phyloP scores from a whole-genome alignment of 2,329 filamentous ascomycete species.

The Trichophyton schoenleinii region DNA sequence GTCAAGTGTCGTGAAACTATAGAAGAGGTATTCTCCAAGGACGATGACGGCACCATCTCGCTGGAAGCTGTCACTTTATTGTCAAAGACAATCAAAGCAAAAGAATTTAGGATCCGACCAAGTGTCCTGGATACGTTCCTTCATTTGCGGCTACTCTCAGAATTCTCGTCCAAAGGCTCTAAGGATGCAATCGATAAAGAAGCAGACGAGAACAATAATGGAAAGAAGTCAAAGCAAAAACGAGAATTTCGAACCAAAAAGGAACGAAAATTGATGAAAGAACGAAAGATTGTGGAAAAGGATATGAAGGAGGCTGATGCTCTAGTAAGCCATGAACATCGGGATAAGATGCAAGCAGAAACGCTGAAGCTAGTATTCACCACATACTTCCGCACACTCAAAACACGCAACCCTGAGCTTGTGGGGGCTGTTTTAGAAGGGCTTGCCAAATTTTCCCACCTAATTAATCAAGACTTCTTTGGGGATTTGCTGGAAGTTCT shows the following conservation, averaged over 20 bases:
- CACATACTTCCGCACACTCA: slow-evolving; percentile 87
- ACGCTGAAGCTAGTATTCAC: slow-evolving; percentile 93
- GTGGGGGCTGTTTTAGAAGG: slow-evolving; percentile 98
- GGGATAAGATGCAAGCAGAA: slow-evolving; percentile 87
- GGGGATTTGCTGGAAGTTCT: slow-evolving; percentile 88
- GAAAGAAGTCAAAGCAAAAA: slow-evolving; percentile 58
- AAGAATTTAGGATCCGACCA: slow-evolving; percentile 71
- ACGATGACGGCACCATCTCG: slow-evolving; percentile 80
- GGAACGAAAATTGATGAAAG: slow-evolving; percentile 67
- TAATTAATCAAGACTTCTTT: slow-evolving; percentile 99
- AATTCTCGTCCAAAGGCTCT: slow-evolving; percentile 76
- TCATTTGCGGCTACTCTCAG: slow-evolving; percentile 72
- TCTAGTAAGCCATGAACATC: slow-evolving; percentile 78
- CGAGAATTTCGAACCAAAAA: slow-evolving; percentile 82
- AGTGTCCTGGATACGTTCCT: slow-evolving; percentile 82
- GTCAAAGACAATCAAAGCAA: slow-evolving; percentile 88
- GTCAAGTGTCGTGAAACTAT: slow-evolving; percentile 64
- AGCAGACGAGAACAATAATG: slow-evolving; percentile 32
- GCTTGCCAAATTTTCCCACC: slow-evolving; percentile 79
- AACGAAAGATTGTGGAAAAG: slow-evolving; percentile 78
- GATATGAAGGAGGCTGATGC: slow-evolving; percentile 91
- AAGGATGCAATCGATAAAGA: slow-evolving; percentile 59
- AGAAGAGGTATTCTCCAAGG: slow-evolving; percentile 68
- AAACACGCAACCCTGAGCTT: slow-evolving; percentile 63
- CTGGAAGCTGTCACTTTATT: slow-evolving; percentile 75